A percentile compares a stretch with the other conserved stretches of the same genome.
These are phyloP conservation scores for Pythium phragmiticola DNA, from an alignment of 352 stramenopile species.

Conservation along the genomic window DNA sequence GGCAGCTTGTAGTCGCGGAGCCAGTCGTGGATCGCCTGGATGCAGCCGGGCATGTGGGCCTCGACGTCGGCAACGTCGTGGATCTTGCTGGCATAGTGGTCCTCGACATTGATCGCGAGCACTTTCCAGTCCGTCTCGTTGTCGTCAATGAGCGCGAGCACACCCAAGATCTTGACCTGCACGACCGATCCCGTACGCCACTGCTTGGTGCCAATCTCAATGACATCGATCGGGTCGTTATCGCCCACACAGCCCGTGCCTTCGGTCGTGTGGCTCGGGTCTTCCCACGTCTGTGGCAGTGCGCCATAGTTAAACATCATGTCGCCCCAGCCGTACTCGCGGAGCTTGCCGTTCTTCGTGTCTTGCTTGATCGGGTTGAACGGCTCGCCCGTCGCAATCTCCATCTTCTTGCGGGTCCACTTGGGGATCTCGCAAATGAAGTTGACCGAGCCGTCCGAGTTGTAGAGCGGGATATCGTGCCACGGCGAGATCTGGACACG, in stretches of 20 bases:
- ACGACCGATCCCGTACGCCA: constrained; percentile 93
- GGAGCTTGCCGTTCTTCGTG: constrained; percentile 96
- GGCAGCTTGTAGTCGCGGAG: constrained; percentile 99
- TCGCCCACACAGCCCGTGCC: constrained; percentile 89
- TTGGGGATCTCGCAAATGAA: constrained; percentile 98
- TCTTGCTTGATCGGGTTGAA: constrained; percentile 99
- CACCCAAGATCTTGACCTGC: constrained; percentile 97
- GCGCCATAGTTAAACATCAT: constrained; percentile 99
- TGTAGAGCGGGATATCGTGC: constrained; percentile 97
- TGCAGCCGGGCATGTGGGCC: constrained; percentile 91
- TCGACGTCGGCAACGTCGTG: constrained; percentile 98
- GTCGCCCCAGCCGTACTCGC: constrained; percentile 95
- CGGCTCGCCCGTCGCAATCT: constrained; percentile 94
- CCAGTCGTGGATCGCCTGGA: constrained; percentile 95
- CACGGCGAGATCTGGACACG: constrained; percentile 94
- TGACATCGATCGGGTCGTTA: constrained; percentile 99
- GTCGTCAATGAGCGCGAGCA: constrained; percentile 99
- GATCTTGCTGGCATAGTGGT: constrained; percentile 96
- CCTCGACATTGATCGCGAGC: constrained; percentile 95
- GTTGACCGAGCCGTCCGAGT: constrained; percentile 86
- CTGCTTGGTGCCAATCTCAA: constrained; percentile 95
- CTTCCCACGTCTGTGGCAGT: constrained; percentile 99
- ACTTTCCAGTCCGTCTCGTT: constrained; percentile 99
- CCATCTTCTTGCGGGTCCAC: constrained; percentile 98
- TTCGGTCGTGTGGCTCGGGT: constrained; percentile 89